Evolutionary conservation across 2,329 filamentous ascomycete species (phyloP).

Genomic region (Alternaria solani): DNA sequence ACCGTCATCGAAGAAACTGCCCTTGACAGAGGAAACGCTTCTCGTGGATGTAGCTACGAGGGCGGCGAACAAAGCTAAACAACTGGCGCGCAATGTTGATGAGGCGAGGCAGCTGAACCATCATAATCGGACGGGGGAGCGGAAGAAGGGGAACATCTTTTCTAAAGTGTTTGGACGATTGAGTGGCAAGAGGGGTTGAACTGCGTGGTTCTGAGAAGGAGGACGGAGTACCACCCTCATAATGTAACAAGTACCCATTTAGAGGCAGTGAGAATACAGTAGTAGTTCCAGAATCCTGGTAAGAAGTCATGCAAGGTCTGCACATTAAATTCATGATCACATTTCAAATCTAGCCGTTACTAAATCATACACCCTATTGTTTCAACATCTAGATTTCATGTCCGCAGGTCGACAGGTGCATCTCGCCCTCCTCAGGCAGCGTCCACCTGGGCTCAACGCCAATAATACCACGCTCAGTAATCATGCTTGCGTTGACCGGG

Average conservation of each 20-base stretch:
- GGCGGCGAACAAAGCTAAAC: background rate
- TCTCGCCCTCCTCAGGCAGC: conserved; percentile 35
- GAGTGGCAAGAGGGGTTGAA: background rate
- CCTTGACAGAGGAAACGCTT: background rate
- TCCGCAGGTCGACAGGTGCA: conserved; percentile 43
- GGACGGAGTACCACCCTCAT: background rate
- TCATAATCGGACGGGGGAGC: background rate
- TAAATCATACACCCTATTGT: background rate
- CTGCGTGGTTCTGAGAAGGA: background rate
- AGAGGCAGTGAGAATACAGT: background rate
- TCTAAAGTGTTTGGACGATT: background rate
- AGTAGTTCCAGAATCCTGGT: background rate
- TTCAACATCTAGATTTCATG: conserved; percentile 33
- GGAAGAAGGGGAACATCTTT: background rate
- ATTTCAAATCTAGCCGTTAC: background rate
- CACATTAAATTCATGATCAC: background rate
- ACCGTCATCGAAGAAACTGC: background rate
- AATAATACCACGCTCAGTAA: conserved; percentile 37
- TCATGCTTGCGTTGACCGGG: conserved; percentile 42
- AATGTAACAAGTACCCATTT: background rate
- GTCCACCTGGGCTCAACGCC: conserved; percentile 44
- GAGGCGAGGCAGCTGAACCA: background rate
- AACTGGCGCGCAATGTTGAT: background rate
- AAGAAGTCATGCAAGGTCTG: background rate
- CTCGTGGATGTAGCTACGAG: background rate